These are phyloP conservation scores for Candida railenensis DNA, from an alignment of 805 yeast genomes.

Conservation along the genomic window DNA sequence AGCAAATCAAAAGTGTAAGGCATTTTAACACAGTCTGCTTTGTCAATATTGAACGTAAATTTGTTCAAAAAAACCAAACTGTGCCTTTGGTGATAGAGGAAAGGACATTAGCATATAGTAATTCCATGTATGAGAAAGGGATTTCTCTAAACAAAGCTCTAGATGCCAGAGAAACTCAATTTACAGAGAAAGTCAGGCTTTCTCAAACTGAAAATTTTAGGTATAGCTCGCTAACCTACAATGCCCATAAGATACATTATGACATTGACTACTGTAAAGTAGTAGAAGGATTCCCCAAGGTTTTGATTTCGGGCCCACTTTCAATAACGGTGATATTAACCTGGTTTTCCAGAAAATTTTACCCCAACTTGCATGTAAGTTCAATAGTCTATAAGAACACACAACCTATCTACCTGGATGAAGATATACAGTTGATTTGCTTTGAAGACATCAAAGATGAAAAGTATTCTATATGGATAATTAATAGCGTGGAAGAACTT, in stretches of 20 bases:
- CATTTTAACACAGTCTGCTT: slow-evolving; percentile 36
- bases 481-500: background rate
- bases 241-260: slow-evolving; percentile 83
- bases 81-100: slow-evolving; percentile 38
- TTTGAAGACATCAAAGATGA: background rate
- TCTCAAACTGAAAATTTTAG: slow-evolving; percentile 31
- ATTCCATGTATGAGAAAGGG: slow-evolving; percentile 24
- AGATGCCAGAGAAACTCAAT: slow-evolving; percentile 4
- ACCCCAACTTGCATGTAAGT: background rate
- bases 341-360: slow-evolving; percentile 35
- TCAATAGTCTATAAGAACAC: background rate
- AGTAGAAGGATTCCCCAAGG: slow-evolving; percentile 58
- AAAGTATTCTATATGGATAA: background rate
- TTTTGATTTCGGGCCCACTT: slow-evolving; percentile 82
- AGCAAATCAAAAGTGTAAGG: slow-evolving; percentile 46
- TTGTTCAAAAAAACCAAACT: slow-evolving; percentile 24
- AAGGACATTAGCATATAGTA: slow-evolving; percentile 63
- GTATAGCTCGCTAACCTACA: slow-evolving; percentile 75
- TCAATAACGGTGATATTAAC: slow-evolving; percentile 59
- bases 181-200: background rate
- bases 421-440: background rate
- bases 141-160: slow-evolving; percentile 9
- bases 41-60: slow-evolving; percentile 54
- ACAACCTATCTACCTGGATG: slow-evolving; percentile 2
- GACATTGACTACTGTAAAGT: slow-evolving; percentile 52